phyloP scores from a whole-genome alignment of 345 rosid genomes.

The Aethionema arabicum region DNA sequence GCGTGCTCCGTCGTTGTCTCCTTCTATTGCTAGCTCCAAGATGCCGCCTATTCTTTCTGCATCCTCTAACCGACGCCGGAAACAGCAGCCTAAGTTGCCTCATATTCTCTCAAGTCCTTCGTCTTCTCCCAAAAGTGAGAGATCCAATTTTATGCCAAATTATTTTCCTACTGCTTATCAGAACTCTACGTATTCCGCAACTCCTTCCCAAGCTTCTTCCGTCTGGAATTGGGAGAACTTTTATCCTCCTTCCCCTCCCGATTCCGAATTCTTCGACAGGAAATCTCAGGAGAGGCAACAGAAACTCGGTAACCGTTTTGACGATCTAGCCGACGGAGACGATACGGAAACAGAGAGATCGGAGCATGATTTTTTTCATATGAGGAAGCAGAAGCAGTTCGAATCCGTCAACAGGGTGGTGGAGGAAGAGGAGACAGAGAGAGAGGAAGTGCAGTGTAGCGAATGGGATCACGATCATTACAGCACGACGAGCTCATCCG shows the following conservation, averaged over 20 bases:
- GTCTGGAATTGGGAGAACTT: constrained; percentile 98
- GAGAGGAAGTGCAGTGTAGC: constrained; percentile 97
- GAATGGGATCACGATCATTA: constrained; percentile 91
- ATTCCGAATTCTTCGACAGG: constrained; percentile 69
- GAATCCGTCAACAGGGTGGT: constrained; percentile 21
- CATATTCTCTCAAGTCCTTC: constrained; percentile 86
- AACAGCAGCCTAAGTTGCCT: constrained; percentile 57
- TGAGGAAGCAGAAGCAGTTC: constrained; percentile 31
- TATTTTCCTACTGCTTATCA: constrained; percentile 72
- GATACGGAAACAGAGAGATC: constrained; percentile 59
- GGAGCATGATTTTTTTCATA: constrained; percentile 60
- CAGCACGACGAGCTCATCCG: constrained; percentile 62
- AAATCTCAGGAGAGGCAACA: constrained; percentile 42
- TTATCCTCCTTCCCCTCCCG: constrained; percentile 94
- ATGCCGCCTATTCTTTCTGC: constrained; percentile 55
- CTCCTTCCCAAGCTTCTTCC: constrained; percentile 91
- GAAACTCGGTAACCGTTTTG: constrained; percentile 28
- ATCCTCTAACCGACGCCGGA: constrained; percentile 41
- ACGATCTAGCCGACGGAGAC: constrained; percentile 30
- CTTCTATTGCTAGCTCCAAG: constrained; percentile 52
- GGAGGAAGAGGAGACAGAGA: constrained; percentile 56
- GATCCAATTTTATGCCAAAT: constrained; percentile 47
- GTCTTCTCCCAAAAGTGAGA: constrained; percentile 63
- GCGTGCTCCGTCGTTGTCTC: constrained; percentile 43
- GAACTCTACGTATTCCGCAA: constrained; percentile 62